These are phyloP conservation scores for Epicoccum nigrum DNA, from an alignment of 2,329 filamentous ascomycete species.

Conservation along the genomic window DNA sequence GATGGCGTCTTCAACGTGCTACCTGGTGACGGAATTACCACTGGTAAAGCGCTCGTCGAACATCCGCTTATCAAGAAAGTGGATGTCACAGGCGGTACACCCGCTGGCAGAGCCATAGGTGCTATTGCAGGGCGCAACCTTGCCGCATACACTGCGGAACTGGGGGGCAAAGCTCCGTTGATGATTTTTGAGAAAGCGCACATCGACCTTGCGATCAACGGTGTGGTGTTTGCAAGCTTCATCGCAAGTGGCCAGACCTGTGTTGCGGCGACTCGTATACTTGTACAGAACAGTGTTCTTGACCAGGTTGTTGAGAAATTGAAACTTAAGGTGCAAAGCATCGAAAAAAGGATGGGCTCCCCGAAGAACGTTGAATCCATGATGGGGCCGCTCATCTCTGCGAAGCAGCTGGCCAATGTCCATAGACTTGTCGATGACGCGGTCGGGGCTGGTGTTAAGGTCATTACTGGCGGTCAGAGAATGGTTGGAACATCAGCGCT, in stretches of 20 bases:
- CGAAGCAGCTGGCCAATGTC: constrained; percentile 53
- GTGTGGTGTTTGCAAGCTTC: constrained; percentile 51
- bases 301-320: constrained; percentile 48
- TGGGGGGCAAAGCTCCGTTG: constrained; percentile 48
- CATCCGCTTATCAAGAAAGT: constrained; percentile 47
- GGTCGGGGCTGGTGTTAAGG: constrained; percentile 45
- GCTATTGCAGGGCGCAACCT: constrained; percentile 45
- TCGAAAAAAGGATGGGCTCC: constrained; percentile 61
- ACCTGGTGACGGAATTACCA: constrained; percentile 40
- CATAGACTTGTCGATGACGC: constrained; percentile 46
- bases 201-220: constrained; percentile 47
- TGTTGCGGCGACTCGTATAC: constrained; percentile 60
- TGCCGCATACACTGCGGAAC: constrained; percentile 45
- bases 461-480: constrained; percentile 57
- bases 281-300: constrained; percentile 57
- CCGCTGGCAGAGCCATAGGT: constrained; percentile 45
- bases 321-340: constrained; percentile 56
- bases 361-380: constrained; percentile 63
- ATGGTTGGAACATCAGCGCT: constrained; percentile 57
- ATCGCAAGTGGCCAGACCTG: constrained; percentile 64
- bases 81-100: constrained; percentile 48
- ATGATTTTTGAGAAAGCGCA: constrained; percentile 47
- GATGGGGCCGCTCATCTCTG: constrained; percentile 70
- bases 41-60: constrained; percentile 45
- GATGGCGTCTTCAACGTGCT: constrained; percentile 47